Base-by-base conservation (phyloP, 169 alveolate genomes). In the Theileria annulata region DNA sequence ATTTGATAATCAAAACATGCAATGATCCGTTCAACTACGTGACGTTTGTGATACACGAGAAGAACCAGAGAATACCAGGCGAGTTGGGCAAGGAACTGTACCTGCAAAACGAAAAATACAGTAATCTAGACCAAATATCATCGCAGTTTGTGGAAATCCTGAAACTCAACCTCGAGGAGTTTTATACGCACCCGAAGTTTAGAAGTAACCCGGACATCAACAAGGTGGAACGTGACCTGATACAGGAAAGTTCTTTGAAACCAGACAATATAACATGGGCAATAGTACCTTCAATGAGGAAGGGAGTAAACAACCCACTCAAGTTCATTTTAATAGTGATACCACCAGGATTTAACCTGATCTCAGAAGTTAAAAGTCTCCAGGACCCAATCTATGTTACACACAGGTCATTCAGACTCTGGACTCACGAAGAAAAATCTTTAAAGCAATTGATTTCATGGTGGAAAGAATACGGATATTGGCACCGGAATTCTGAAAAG, bases 381-480 rank as follows among this genome's bases (percentile, higher is more conserved):
- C 91, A 88, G 71, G 95, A 92, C 62, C 88, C 94, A 48, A 88
- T 92, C 58, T 92, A 92, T 70, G 95, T 92, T 0, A 91, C 80
- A 63, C 94, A 90, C 87, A 72, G 70, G 31, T 73, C 87, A 51
- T 92, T 92, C 75, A 78, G 71, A 64, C 58, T 92, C 0, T 92
- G 95, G 95, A 90, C 92, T 0, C 92, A 84, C 58, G 71, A 62
- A 17, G 89, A 86, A 68, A 85, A 60, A 79, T 80, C 93, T 19
- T 86, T 88, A 27, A 25, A 72, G 49, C 33, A 49, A 10, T 72
- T 92, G 27, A 79, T 92, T 54, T 72, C 66, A 23, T 92, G 95
- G 95, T 92, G 95, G 95, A 92, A 92, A 82, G 92, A 87, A 71
- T 87, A 77, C 13, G 95, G 95, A 3, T 92, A 92, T 84, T 92